Conservation (phyloP, 768 basidiomycete species). For the Mycena chlorophos region DNA sequence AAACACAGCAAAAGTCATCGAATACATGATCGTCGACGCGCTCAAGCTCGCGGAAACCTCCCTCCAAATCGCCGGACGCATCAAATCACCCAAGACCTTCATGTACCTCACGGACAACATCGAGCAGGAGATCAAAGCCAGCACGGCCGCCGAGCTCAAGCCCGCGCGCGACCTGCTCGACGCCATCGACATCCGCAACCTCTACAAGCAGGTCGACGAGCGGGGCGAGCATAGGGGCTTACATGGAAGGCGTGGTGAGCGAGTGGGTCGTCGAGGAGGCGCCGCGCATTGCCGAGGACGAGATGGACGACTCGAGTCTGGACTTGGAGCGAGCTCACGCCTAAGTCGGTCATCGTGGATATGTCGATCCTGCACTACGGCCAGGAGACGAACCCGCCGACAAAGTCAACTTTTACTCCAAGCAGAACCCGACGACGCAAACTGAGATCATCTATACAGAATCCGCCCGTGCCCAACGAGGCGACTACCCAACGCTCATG, state of each 20-base stretch:
- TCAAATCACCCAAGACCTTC: slow-evolving; percentile 60
- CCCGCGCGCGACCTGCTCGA: slow-evolving; percentile 59
- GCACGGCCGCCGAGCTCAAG: slow-evolving; percentile 56
- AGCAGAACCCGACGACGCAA: slow-evolving; percentile 43
- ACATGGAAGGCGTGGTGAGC: slow-evolving; percentile 40
- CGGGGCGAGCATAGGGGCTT: slow-evolving; percentile 29
- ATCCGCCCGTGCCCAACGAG: slow-evolving; percentile 44
- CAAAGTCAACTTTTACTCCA: slow-evolving; percentile 72
- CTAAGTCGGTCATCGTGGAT: slow-evolving; percentile 59
- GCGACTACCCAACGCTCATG: slow-evolving; percentile 65
- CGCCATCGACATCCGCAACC: slow-evolving; percentile 60
- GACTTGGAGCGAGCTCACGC: slow-evolving; percentile 13
- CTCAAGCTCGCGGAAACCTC: slow-evolving; percentile 65
- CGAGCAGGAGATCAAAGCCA: slow-evolving; percentile 57
- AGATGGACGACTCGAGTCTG: slow-evolving; percentile 26
- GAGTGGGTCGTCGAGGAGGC: slow-evolving; percentile 43
- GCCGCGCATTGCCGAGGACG: slow-evolving; percentile 23
- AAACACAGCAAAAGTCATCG: slow-evolving; percentile 66
- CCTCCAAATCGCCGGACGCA: slow-evolving; percentile 57
- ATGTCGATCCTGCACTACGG: slow-evolving; percentile 73
- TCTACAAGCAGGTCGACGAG: slow-evolving; percentile 71
- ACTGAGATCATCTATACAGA: slow-evolving; percentile 31
- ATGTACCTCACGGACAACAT: slow-evolving; percentile 71
- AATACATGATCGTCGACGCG: slow-evolving; percentile 83
- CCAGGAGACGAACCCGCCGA: slow-evolving; percentile 67